These are phyloP conservation scores for Blastomyces silverae DNA, from an alignment of 2,329 filamentous ascomycete genomes.

Conservation along the genomic window DNA sequence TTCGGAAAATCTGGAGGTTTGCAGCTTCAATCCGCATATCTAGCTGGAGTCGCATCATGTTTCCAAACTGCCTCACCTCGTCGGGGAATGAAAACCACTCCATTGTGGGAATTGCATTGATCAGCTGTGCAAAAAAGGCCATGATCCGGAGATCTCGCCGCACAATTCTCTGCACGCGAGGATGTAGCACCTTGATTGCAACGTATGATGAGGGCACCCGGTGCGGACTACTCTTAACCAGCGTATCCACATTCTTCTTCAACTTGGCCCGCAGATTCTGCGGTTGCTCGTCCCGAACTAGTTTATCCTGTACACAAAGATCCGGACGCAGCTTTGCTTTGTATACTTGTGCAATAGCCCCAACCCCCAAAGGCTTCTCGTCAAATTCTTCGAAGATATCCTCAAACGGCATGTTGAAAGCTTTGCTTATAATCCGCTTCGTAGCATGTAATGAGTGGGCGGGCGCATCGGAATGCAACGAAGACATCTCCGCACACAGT, in stretches of 20 bases:
- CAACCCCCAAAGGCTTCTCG: slow-evolving; percentile 80
- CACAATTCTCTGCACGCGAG: slow-evolving; percentile 80
- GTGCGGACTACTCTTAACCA: slow-evolving; percentile 79
- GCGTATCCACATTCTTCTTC: slow-evolving; percentile 70
- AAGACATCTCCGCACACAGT: slow-evolving; percentile 89
- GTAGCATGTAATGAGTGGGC: slow-evolving; percentile 80
- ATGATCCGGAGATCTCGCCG: slow-evolving; percentile 90
- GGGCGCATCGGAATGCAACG: slow-evolving; percentile 87
- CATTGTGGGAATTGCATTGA: slow-evolving; percentile 86
- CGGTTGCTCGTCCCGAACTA: slow-evolving; percentile 48
- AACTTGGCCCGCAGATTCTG: slow-evolving; percentile 61
- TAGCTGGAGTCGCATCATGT: slow-evolving; percentile 98
- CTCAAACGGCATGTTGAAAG: slow-evolving; percentile 73
- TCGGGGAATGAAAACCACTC: slow-evolving; percentile 96
- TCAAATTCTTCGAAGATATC: slow-evolving; percentile 97
- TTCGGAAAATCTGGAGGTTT: slow-evolving; percentile 78
- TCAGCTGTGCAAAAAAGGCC: slow-evolving; percentile 74
- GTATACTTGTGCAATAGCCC: slow-evolving; percentile 96
- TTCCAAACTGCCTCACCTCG: slow-evolving; percentile 86
- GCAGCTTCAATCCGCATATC: slow-evolving; percentile 91
- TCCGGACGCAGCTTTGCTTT: slow-evolving; percentile 83
- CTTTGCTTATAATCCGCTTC: slow-evolving; percentile 68
- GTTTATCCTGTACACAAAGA: slow-evolving; percentile 58
- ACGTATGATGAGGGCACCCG: slow-evolving; percentile 87
- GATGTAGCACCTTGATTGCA: slow-evolving; percentile 92